Percentiles rank a stretch among this genome's conserved stretches.
These are phyloP conservation scores for Cystofilobasidium bisporidii DNA, from an alignment of 768 basidiomycete species.

Conservation along the genomic window DNA sequence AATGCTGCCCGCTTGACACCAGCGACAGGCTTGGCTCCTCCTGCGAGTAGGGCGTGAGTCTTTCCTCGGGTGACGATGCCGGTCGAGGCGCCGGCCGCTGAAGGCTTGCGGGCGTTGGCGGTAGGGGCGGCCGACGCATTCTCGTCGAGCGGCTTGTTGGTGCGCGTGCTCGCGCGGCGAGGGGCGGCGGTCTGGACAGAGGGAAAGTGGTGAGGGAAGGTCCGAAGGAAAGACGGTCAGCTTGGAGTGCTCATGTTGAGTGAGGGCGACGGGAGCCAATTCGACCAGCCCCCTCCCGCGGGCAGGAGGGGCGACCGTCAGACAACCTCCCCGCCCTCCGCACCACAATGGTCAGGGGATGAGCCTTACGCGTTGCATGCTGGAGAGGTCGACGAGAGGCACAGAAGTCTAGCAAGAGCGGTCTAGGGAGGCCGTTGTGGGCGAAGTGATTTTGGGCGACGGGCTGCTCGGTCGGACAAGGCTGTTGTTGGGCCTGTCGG, in stretches of 20 bases:
- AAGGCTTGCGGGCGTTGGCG: conserved; percentile 33
- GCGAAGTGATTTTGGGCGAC: neutral
- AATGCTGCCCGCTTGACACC: conserved; percentile 60
- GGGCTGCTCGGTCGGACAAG: neutral
- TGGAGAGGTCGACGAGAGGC: too few species aligned
- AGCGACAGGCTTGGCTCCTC: conserved; percentile 46
- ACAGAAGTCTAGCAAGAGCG: neutral
- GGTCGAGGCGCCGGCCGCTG: conserved; percentile 28
- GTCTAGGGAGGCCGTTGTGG: neutral
- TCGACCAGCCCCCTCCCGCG: too few species aligned
- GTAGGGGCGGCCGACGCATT: conserved; percentile 34
- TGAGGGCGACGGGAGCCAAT: neutral
- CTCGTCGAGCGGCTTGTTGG: conserved; percentile 34
- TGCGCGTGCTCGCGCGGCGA: conserved; percentile 31
- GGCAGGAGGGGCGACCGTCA: too few species aligned
- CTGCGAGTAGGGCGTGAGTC: conserved; percentile 37
- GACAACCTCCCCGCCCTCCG: neutral
- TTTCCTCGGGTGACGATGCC: conserved; percentile 22
- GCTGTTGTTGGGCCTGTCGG: neutral
- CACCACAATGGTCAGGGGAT: neutral
- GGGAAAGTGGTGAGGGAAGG: neutral
- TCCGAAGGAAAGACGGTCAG: neutral
- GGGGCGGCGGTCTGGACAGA: conserved; percentile 28
- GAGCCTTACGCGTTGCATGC: conserved; percentile 4
- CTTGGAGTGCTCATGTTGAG: neutral